These are phyloP conservation scores for Onygenales sp. DNA, from an alignment of 2,329 filamentous ascomycete genomes.

Conservation along the genomic window DNA sequence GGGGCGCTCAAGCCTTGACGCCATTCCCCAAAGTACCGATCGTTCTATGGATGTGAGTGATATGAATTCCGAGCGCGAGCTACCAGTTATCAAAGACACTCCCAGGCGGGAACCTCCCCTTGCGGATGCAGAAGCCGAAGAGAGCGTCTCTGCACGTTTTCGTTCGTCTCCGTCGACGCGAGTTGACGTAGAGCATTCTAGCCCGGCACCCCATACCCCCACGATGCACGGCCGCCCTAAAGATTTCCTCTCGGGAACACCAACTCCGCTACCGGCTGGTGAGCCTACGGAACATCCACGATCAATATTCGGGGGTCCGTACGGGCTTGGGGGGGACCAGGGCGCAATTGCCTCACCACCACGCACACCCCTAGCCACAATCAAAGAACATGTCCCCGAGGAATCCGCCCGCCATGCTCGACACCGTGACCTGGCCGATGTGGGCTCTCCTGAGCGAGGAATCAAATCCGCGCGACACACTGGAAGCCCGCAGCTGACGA, in stretches of 20 bases:
- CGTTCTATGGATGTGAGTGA: conserved; percentile 8
- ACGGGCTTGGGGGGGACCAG: conserved; percentile 16
- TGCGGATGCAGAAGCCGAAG: conserved; percentile 33
- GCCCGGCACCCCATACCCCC: not conserved
- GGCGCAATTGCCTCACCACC: conserved; percentile 23
- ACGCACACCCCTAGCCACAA: conserved; percentile 39
- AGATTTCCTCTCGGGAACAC: not conserved
- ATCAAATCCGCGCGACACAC: conserved; percentile 27
- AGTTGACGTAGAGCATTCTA: conserved; percentile 13
- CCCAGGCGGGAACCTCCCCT: conserved; percentile 20
- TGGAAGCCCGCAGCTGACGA: conserved; percentile 26
- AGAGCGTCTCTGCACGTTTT: conserved; percentile 39
- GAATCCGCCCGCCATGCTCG: conserved; percentile 31
- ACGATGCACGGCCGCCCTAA: not conserved
- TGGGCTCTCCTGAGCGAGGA: conserved; percentile 32
- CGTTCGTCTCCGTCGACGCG: conserved; percentile 31
- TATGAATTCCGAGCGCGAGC: not conserved
- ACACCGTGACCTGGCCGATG: conserved; percentile 32
- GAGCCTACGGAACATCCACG: conserved; percentile 16
- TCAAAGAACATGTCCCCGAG: conserved; percentile 42
- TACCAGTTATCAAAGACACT: not conserved
- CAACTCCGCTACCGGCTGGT: not conserved
- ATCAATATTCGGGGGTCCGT: conserved; percentile 26
- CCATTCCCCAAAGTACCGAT: conserved; percentile 7
- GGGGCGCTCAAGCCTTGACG: not conserved